These are phyloP conservation scores for Phytophthora tentaculata DNA, from an alignment of 352 stramenopile genomes.

Conservation along the genomic window DNA sequence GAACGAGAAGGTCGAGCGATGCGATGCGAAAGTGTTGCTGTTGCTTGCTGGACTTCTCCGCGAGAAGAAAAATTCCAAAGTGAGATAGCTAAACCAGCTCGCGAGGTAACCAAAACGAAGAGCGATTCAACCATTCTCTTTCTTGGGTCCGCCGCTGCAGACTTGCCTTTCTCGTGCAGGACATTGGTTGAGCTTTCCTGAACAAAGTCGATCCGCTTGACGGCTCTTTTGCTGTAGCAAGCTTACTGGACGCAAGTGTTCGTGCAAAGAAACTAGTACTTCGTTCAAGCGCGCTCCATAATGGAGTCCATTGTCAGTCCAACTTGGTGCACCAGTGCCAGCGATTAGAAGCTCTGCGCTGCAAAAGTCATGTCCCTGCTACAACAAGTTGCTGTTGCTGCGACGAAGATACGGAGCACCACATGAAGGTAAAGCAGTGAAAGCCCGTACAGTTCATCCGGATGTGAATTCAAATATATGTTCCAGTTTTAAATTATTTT, in stretches of 20 bases:
- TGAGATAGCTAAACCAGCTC: conserved; percentile 31
- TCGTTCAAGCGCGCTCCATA: too few species aligned
- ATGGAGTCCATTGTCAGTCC: too few species aligned
- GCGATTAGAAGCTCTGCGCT: background rate
- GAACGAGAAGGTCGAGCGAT: conserved; percentile 22
- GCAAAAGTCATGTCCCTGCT: conserved; percentile 32
- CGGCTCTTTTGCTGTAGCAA: conserved; percentile 24
- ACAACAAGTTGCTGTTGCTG: conserved; percentile 30
- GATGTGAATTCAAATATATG: background rate
- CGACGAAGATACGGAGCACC: conserved; percentile 36
- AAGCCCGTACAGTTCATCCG: background rate
- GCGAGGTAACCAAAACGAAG: background rate
- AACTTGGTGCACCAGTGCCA: conserved; percentile 14
- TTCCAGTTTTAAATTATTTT: too few species aligned
- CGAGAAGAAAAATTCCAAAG: conserved; percentile 35
- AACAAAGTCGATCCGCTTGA: conserved; percentile 19
- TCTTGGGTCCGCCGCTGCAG: conserved; percentile 23
- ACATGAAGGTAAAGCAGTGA: conserved; percentile 19
- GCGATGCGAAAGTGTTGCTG: background rate
- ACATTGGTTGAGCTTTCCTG: background rate
- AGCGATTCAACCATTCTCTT: conserved; percentile 7
- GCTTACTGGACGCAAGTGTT: conserved; percentile 22
- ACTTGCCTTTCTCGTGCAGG: conserved; percentile 14
- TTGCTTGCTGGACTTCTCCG: conserved; percentile 23
- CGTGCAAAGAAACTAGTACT: background rate